Conservation (phyloP, 768 basidiomycete species). For the Lanmaoa rubissima region DNA sequence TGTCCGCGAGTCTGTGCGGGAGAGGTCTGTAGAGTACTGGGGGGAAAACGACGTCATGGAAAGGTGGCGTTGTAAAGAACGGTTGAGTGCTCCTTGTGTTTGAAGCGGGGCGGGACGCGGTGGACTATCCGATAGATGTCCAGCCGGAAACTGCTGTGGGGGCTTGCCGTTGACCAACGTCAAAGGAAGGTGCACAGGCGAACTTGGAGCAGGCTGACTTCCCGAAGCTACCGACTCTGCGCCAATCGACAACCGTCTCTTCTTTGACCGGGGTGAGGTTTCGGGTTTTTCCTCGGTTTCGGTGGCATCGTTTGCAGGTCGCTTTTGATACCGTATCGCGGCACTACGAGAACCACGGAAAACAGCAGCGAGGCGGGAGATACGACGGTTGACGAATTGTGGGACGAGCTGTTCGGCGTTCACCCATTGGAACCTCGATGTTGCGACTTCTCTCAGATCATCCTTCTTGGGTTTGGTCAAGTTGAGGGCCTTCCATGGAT, state of each 20-base stretch:
- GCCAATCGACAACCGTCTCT: conserved; percentile 21
- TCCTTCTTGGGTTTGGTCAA: conserved; percentile 27
- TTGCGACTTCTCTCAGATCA: conserved; percentile 26
- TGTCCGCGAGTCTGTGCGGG: conserved; percentile 24
- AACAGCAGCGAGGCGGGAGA: conserved; percentile 16
- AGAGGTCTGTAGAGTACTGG: conserved; percentile 3
- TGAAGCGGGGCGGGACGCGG: background rate
- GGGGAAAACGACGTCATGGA: conserved; percentile 27
- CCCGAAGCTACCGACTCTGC: background rate
- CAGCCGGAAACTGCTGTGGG: conserved; percentile 32
- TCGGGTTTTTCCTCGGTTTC: conserved; percentile 7
- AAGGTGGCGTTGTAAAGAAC: conserved; percentile 27
- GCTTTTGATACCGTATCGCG: conserved; percentile 23
- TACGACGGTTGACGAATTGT: conserved; percentile 23
- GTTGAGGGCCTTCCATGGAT: conserved; percentile 28
- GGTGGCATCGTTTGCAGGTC: conserved; percentile 12
- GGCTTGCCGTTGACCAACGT: conserved; percentile 30
- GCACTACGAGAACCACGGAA: conserved; percentile 9
- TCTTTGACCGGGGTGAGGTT: conserved; percentile 26
- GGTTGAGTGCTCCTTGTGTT: conserved; percentile 14
- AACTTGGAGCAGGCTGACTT: conserved; percentile 4
- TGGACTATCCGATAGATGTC: conserved; percentile 12
- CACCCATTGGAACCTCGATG: conserved; percentile 29
- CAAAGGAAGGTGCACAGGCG: conserved; percentile 12
- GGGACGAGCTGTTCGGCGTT: conserved; percentile 32